A percentile compares a stretch with the other conserved stretches of the same genome.
Evolutionary conservation across 345 rosid genomes (phyloP).

Genomic region (Hibiscus mutabilis): DNA sequence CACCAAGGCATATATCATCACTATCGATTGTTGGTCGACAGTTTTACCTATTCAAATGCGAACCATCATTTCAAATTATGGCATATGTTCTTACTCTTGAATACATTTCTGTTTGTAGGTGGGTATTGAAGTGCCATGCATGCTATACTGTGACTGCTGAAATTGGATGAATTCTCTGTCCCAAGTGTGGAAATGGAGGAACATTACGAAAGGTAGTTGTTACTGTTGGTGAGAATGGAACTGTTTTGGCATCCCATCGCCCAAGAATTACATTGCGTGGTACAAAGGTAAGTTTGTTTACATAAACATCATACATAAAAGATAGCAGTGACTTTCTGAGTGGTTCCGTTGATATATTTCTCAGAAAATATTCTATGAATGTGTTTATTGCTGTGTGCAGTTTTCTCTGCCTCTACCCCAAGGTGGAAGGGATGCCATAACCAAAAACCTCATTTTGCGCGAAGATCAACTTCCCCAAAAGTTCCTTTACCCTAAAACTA

Average conservation of each 20-base stretch:
- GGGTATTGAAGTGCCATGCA: conserved; percentile 94
- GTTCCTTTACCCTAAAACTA: conserved; percentile 65
- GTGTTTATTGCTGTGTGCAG: too few relatives aligned
- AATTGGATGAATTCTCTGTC: conserved; percentile 75
- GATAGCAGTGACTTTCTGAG: neutral
- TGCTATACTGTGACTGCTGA: conserved; percentile 83
- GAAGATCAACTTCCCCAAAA: conserved; percentile 95
- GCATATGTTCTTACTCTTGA: conserved; percentile 9
- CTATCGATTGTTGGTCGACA: neutral
- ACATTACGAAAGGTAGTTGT: conserved; percentile 78
- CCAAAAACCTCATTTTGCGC: conserved; percentile 68
- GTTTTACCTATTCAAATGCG: neutral
- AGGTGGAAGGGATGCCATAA: conserved; percentile 85
- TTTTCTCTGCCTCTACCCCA: conserved; percentile 80
- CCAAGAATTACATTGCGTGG: conserved; percentile 70
- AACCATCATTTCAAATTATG: neutral
- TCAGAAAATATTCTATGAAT: neutral
- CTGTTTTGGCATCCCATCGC: conserved; percentile 49
- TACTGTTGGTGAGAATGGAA: conserved; percentile 75
- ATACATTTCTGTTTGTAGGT: conserved; percentile 37
- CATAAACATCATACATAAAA: neutral
- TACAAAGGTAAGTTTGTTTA: conserved; percentile 53
- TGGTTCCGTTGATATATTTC: neutral
- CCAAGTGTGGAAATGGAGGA: conserved; percentile 94
- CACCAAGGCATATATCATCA: neutral